Evolutionary conservation across 108 stramenopile genomes (phyloP), one percentile per base, ranked within the genome.

Genomic region (Cyclotella atomus): DNA sequence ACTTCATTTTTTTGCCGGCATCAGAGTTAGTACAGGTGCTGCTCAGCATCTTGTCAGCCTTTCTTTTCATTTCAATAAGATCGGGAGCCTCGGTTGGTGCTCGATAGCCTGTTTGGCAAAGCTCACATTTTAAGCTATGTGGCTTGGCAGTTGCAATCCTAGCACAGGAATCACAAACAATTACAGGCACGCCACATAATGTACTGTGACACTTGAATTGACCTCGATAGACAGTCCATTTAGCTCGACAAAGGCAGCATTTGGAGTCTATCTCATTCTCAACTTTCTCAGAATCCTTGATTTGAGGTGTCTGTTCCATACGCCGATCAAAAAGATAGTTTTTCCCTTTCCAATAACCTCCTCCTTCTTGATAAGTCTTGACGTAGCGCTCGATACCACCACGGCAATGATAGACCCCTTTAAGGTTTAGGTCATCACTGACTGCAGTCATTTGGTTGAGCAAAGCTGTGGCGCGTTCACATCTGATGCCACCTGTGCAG

Each of bases 321-420:
- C 93, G 71, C 54, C 79, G 74, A 70, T 94, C 93, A 81, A 94
- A 94, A 0, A 89, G 72, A 68, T 90, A 94, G 55, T 94, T 94
- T 70, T 91, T 94, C 1, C 92, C 92, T 61, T 73, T 77, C 92
- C 92, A 49, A 9, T 17, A 49, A n/a, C n/a, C 4, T 4, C n/a
- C n/a, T n/a, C 92, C 92, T 20, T 91, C 78, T 0, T 87, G 87
- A 63, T 79, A 94, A 12, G 82, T 83, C 52, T 90, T 82, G 34
- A 94, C 57, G 45, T 85, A 85, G 33, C 74, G 69, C 29, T 85
- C 80, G 15, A 94, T 94, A 8, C 93, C 93, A 8, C 93, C 93
- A 49, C 84, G 83, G 59, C 89, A 77, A 53, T 91, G 85, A 52
- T 81, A 90, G 3, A 93, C 92, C 16, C 92, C 89, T 64, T 89